phyloP scores from a whole-genome alignment of 1,284 basidiomycete species.

The Hypsizygus ulmarius region DNA sequence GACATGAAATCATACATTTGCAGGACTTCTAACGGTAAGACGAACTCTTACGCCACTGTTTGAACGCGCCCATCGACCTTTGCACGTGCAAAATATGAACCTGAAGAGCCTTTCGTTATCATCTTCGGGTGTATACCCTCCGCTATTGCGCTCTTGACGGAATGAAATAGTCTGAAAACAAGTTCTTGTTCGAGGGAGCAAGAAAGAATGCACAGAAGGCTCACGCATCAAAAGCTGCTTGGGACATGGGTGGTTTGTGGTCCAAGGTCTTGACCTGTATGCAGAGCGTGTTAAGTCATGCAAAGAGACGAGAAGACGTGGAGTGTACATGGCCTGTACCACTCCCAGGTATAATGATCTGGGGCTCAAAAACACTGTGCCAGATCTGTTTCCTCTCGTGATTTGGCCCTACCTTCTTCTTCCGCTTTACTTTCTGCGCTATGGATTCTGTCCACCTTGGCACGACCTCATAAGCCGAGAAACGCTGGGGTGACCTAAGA shows the following conservation, averaged over 20 bases:
- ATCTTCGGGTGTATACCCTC: conserved; percentile 85
- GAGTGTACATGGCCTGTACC: conserved; percentile 38
- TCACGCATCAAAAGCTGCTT: conserved; percentile 67
- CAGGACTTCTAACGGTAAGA: not conserved
- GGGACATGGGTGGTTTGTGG: conserved; percentile 71
- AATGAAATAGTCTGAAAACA: conserved; percentile 52
- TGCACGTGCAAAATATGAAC: conserved; percentile 82
- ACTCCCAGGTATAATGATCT: conserved; percentile 32
- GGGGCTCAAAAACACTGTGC: conserved; percentile 76
- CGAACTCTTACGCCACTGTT: conserved; percentile 69
- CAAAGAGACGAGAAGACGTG: conserved; percentile 1
- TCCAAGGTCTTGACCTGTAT: conserved; percentile 71
- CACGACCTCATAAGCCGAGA: not conserved
- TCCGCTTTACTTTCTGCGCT: conserved; percentile 76
- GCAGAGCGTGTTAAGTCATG: conserved; percentile 3
- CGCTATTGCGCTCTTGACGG: conserved; percentile 66
- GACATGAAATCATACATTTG: not conserved
- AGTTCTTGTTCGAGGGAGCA: conserved; percentile 1
- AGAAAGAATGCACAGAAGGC: conserved; percentile 24
- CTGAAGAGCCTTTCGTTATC: conserved; percentile 83
- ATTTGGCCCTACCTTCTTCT: conserved; percentile 64
- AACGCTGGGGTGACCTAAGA: conserved; percentile 1
- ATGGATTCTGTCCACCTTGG: conserved; percentile 81
- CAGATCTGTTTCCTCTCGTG: conserved; percentile 69
- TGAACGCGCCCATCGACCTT: conserved; percentile 69